phyloP scores from a whole-genome alignment of 2,329 filamentous ascomycete genomes.

The Cercospora canescens region DNA sequence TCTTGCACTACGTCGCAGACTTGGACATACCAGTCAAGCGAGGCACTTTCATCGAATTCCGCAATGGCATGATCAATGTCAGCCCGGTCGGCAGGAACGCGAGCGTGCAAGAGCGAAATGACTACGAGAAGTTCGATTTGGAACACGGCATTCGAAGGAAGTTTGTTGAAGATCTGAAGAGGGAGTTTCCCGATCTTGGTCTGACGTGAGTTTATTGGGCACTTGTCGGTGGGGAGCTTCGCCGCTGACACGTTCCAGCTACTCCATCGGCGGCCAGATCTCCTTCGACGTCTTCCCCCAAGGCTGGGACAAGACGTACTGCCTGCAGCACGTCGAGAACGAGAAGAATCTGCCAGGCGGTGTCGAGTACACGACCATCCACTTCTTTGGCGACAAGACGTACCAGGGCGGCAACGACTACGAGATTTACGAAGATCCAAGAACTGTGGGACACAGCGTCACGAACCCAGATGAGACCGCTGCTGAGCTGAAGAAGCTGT shows the following conservation, averaged over 20 bases:
- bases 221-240: no score
- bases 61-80: slow-evolving; percentile 90
- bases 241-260: slow-evolving; percentile 52
- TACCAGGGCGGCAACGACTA: slow-evolving; percentile 89
- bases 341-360: slow-evolving; percentile 68
- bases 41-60: slow-evolving; percentile 84
- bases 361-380: slow-evolving; percentile 79
- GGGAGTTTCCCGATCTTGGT: slow-evolving; percentile 79
- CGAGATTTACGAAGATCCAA: slow-evolving; percentile 82
- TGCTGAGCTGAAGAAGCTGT: slow-evolving; percentile 75
- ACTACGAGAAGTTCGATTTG: slow-evolving; percentile 80
- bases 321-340: slow-evolving; percentile 79
- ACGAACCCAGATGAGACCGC: slow-evolving; percentile 80
- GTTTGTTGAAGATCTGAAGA: slow-evolving; percentile 74
- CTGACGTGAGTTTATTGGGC: slow-evolving; percentile 75
- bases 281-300: slow-evolving; percentile 97
- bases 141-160: slow-evolving; percentile 72
- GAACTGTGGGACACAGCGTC: slow-evolving; percentile 85
- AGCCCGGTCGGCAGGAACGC: slow-evolving; percentile 86
- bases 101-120: slow-evolving; percentile 72
- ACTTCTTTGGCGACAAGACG: slow-evolving; percentile 99
- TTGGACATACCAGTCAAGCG: slow-evolving; percentile 80
- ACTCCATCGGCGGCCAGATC: slow-evolving; percentile 94
- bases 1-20: slow-evolving; percentile 81
- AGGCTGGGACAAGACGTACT: slow-evolving; percentile 99